These are phyloP conservation scores for Cladobotryum mycophilum DNA, from an alignment of 2,329 filamentous ascomycete species.

Conservation along the genomic window DNA sequence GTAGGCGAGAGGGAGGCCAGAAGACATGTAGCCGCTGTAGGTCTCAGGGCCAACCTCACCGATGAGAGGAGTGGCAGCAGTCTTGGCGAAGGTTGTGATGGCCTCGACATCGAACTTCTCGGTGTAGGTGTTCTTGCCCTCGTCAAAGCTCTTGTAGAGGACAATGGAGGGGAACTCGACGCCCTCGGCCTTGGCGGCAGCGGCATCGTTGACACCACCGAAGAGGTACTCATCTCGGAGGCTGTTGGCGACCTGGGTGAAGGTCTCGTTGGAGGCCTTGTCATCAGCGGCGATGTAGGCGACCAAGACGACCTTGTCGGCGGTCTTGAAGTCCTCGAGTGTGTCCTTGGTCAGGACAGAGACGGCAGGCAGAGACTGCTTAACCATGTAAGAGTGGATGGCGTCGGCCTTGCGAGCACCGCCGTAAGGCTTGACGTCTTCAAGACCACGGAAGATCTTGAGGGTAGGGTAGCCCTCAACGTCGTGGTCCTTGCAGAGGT, in stretches of 20 bases:
- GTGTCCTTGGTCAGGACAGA: constrained; percentile 75
- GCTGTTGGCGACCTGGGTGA: constrained; percentile 63
- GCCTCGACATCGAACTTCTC: constrained; percentile 73
- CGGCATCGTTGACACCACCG: constrained; percentile 76
- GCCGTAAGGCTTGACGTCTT: constrained; percentile 71
- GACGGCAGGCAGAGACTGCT: constrained; percentile 91
- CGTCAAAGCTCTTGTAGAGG: constrained; percentile 92
- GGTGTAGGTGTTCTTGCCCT: constrained; percentile 81
- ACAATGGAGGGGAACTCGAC: constrained; percentile 82
- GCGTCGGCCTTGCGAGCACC: constrained; percentile 83
- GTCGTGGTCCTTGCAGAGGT: constrained; percentile 82
- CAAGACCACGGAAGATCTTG: constrained; percentile 92
- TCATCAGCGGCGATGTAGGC: constrained; percentile 77
- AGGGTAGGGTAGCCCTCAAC: constrained; percentile 98
- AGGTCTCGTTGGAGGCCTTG: constrained; percentile 83
- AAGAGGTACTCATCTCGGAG: constrained; percentile 91
- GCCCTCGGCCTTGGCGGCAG: constrained; percentile 81
- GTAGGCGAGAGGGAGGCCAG: constrained; percentile 89
- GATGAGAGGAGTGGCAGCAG: constrained; percentile 78
- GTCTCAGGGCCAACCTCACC: constrained; percentile 97
- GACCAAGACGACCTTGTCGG: constrained; percentile 93
- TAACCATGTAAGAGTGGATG: constrained; percentile 87
- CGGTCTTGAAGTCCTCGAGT: constrained; percentile 92
- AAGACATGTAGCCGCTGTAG: constrained; percentile 89
- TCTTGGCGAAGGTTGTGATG: constrained; percentile 79